Conservation (phyloP, 179 eudicot genomes). For the Gypsophila paniculata region DNA sequence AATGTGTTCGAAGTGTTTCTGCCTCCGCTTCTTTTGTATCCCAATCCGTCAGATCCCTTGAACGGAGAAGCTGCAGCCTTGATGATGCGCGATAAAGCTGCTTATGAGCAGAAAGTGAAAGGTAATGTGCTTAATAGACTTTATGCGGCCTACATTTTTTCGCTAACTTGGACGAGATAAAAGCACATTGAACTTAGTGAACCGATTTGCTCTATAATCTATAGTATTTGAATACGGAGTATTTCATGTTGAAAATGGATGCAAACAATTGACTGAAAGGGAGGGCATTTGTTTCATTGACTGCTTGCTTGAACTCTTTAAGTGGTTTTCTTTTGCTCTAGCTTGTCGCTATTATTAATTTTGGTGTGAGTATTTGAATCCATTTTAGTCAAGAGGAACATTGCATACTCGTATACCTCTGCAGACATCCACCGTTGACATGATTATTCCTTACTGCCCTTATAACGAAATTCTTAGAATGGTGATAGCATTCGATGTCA, state of each 20-base stretch:
- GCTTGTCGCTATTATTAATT: not conserved
- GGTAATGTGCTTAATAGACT: conserved; percentile 25
- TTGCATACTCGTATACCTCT: too few species aligned
- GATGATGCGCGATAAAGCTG: conserved; percentile 43
- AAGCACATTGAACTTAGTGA: too few species aligned
- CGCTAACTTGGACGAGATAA: not conserved
- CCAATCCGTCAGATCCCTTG: conserved; percentile 47
- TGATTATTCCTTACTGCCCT: too few species aligned
- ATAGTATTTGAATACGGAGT: too few species aligned
- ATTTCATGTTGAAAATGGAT: too few species aligned
- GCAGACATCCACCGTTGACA: too few species aligned
- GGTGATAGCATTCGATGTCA: not conserved
- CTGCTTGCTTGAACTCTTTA: conserved; percentile 6
- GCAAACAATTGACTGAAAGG: not conserved
- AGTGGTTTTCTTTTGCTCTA: not conserved
- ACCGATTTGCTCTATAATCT: too few species aligned
- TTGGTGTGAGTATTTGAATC: not conserved
- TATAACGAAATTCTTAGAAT: not conserved
- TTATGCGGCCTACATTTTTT: conserved; percentile 3
- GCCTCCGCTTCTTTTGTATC: conserved; percentile 46
- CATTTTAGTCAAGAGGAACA: not conserved
- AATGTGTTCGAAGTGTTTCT: conserved; percentile 47
- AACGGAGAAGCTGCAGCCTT: conserved; percentile 46
- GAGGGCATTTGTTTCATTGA: not conserved
- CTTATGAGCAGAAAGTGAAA: conserved; percentile 42